These are phyloP conservation scores for Euptelea pleiosperma DNA, from an alignment of 164 flowering plant genomes.

Conservation along the genomic window DNA sequence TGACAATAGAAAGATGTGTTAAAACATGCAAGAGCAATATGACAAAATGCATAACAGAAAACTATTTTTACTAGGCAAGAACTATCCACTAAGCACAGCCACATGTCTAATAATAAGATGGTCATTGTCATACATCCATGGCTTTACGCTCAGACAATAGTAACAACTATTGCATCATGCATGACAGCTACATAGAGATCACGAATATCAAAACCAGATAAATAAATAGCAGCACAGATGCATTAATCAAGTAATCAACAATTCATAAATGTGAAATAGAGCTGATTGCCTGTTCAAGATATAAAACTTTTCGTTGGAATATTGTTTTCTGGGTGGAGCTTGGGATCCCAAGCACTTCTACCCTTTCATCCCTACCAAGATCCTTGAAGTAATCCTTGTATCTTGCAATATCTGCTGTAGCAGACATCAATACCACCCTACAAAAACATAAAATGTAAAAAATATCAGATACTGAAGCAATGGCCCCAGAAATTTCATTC, in stretches of 20 bases:
- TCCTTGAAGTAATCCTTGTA: constrained; percentile 86
- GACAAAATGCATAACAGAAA: not conserved
- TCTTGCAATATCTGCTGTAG: constrained; percentile 83
- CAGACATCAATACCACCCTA: constrained; percentile 99
- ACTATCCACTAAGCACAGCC: not conserved
- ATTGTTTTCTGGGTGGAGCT: constrained; percentile 45
- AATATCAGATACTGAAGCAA: constrained; percentile 10
- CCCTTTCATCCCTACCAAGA: constrained; percentile 89
- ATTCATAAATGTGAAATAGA: not conserved
- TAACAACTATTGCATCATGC: not conserved
- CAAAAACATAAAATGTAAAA: constrained; percentile 13
- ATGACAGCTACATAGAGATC: not conserved
- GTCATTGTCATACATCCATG: not conserved
- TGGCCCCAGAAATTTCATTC: not conserved
- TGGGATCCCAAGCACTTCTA: constrained; percentile 89
- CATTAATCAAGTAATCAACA: constrained; percentile 3
- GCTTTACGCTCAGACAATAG: not conserved
- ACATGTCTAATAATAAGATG: not conserved
- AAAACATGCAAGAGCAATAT: not conserved
- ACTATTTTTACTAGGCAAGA: not conserved
- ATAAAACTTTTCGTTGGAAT: constrained; percentile 61
- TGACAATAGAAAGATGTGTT: not conserved
- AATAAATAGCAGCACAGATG: not conserved
- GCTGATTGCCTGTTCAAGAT: constrained; percentile 78
- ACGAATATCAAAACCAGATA: not conserved